Evolutionary conservation across 176 grass and related monocot genomes (phyloP).

Genomic region (Chrysopogon serrulatus): DNA sequence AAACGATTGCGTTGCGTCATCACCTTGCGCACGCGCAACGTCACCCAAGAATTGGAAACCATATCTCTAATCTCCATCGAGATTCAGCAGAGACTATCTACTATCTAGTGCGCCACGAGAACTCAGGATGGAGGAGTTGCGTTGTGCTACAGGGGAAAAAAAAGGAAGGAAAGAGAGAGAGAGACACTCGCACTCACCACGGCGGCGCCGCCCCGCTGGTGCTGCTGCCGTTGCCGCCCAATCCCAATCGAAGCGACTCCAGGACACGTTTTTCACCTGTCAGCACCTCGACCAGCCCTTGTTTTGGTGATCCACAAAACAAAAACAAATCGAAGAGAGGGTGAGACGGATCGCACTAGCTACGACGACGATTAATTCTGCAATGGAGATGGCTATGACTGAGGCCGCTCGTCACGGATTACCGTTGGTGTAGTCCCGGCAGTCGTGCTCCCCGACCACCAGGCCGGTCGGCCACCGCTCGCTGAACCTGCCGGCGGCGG

Average conservation of each 20-base stretch:
- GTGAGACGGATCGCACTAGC: not conserved
- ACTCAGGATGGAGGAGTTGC: not conserved
- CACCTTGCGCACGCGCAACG: not conserved
- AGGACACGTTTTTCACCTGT: slow-evolving; percentile 69
- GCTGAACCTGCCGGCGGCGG: slow-evolving; percentile 64
- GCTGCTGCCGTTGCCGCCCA: not conserved
- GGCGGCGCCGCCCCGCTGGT: slow-evolving; percentile 11
- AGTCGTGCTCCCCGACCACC: slow-evolving; percentile 73
- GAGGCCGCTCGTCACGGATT: not conserved
- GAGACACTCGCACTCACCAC: slow-evolving; percentile 11
- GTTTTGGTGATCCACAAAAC: not conserved
- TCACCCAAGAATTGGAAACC: not conserved
- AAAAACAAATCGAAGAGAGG: not conserved
- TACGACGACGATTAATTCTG: not conserved
- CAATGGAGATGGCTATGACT: not conserved
- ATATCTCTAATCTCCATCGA: slow-evolving; percentile 15
- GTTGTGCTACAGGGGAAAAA: too few relatives aligned
- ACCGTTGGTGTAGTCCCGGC: slow-evolving; percentile 82
- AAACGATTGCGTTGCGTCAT: slow-evolving; percentile 1
- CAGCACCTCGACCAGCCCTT: slow-evolving; percentile 69
- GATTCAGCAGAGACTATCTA: slow-evolving; percentile 22
- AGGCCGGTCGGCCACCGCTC: slow-evolving; percentile 61
- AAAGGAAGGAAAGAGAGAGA: not conserved
- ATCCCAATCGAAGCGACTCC: slow-evolving; percentile 27
- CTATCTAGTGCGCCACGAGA: slow-evolving; percentile 9